These are phyloP conservation scores for Amphibolis antarctica DNA, from an alignment of 106 monocot genomes.

Conservation along the genomic window DNA sequence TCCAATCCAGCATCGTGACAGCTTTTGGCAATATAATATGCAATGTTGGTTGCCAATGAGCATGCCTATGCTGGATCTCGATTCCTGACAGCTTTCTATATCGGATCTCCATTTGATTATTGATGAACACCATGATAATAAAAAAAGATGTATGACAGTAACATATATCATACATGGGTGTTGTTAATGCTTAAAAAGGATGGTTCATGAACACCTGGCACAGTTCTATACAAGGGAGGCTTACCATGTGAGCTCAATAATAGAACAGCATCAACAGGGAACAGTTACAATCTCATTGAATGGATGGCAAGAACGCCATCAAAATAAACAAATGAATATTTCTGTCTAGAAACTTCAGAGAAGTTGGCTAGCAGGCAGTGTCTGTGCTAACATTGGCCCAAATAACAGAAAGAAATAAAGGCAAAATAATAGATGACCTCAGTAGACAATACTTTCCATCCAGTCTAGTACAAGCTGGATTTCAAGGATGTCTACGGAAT, in stretches of 20 bases:
- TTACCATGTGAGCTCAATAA: background rate
- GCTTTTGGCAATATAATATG: no score
- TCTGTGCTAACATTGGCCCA: background rate
- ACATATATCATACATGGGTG: no score
- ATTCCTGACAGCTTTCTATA: no score
- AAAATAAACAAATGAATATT: background rate
- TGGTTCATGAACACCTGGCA: background rate
- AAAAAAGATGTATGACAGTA: no score
- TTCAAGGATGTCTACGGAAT: background rate
- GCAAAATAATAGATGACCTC: background rate
- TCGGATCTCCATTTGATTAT: no score
- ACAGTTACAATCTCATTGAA: background rate
- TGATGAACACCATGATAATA: no score
- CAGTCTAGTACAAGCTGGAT: background rate
- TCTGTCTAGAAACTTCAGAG: background rate
- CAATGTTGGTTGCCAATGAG: no score
- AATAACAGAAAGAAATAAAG: background rate
- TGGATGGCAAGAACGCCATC: background rate
- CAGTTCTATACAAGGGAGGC: background rate
- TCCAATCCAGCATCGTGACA: no score
- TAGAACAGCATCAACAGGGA: background rate
- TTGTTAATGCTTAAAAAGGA: no score
- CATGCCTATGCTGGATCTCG: no score
- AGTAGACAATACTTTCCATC: background rate
- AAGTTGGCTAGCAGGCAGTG: background rate